Evolutionary conservation across 805 yeast species (phyloP).

Genomic region (Metahyphopichia silvanorum): DNA sequence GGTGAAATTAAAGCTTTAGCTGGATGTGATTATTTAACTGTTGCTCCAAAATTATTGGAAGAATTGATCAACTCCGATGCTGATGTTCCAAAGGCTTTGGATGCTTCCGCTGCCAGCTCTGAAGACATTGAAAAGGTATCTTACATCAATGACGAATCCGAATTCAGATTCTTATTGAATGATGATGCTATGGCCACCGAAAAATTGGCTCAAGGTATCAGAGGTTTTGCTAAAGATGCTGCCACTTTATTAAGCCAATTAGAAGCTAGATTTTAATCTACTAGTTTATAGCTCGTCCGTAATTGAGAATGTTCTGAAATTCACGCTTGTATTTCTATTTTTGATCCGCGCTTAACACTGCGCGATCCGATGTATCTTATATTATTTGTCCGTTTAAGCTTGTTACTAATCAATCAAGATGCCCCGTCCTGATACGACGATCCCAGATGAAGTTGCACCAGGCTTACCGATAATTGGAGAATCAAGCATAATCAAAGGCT

Average conservation of each 20-base stretch:
- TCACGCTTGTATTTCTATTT: no score
- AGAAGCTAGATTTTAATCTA: conserved; percentile 54
- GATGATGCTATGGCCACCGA: conserved; percentile 99
- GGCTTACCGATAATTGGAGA: conserved; percentile 49
- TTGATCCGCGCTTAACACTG: no score
- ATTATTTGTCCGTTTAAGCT: no score
- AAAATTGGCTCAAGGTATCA: conserved; percentile 96
- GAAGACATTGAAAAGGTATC: conserved; percentile 65
- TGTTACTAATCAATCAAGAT: conserved; percentile 10
- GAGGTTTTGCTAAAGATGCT: conserved; percentile 93
- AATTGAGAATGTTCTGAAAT: no score
- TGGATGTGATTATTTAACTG: conserved; percentile 95
- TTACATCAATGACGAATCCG: conserved; percentile 79
- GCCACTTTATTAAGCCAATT: conserved; percentile 68
- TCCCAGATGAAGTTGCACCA: conserved; percentile 39
- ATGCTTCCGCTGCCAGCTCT: conserved; percentile 57
- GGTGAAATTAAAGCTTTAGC: conserved; percentile 96
- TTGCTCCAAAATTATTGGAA: conserved; percentile 89
- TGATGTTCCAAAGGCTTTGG: conserved; percentile 77
- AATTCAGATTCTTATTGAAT: conserved; percentile 86
- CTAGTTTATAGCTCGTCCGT: no score
- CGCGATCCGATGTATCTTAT: no score
- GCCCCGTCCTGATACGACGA: conserved; percentile 44
- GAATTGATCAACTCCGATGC: conserved; percentile 76
- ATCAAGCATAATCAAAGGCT: conserved; percentile 68